Evolutionary conservation across 306 rosid species (phyloP).

Genomic region (Abrus precatorius): DNA sequence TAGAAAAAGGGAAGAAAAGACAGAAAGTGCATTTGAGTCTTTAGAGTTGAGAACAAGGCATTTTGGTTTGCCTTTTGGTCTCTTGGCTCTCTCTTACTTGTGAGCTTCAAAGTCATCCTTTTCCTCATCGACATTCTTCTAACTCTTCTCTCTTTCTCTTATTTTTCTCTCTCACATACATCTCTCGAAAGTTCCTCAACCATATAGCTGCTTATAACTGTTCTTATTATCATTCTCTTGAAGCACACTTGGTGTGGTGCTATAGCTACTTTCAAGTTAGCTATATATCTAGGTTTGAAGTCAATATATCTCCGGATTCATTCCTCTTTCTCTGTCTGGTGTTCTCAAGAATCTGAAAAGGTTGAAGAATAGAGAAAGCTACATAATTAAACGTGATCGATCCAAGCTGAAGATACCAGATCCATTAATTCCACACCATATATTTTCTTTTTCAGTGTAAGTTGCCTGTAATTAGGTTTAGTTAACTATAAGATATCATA

Average conservation of each 20-base stretch:
- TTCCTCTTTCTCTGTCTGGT: conserved; percentile 26
- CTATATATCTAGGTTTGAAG: conserved; percentile 24
- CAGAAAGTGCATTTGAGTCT: conserved; percentile 72
- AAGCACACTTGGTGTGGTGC: neutral
- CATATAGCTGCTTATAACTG: conserved; percentile 6
- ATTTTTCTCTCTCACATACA: conserved; percentile 34
- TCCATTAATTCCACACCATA: conserved; percentile 14
- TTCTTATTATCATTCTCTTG: conserved; percentile 10
- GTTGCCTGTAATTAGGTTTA: conserved; percentile 38
- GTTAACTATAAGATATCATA: conserved; percentile 56
- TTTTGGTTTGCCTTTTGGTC: conserved; percentile 79
- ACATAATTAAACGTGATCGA: conserved; percentile 27
- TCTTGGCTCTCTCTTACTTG: conserved; percentile 39
- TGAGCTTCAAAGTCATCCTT: conserved; percentile 62
- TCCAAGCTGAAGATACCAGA: conserved; percentile 30
- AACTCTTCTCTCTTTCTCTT: conserved; percentile 44
- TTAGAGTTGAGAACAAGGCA: conserved; percentile 53
- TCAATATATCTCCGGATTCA: conserved; percentile 42
- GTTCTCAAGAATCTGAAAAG: conserved; percentile 33
- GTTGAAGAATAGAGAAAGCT: conserved; percentile 39
- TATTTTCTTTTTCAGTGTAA: conserved; percentile 27
- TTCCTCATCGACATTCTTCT: conserved; percentile 67
- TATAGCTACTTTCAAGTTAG: too few species aligned
- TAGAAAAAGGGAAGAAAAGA: conserved; percentile 70
- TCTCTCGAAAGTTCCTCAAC: conserved; percentile 49